Base-by-base conservation (phyloP, 2,329 filamentous ascomycete species). In the Nemania sp. region DNA sequence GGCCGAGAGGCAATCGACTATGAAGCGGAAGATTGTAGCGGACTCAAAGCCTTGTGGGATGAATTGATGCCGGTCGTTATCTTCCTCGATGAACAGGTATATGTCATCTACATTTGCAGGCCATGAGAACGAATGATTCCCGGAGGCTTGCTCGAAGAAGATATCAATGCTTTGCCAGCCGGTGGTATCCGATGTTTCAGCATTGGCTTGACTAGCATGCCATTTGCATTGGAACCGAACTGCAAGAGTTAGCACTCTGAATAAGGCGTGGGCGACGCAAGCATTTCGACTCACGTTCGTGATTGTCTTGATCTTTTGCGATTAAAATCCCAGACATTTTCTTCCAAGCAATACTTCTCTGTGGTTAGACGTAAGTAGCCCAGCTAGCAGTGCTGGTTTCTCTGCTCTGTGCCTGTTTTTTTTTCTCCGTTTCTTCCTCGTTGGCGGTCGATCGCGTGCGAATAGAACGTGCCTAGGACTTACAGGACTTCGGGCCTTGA, bases 141-240 rank as follows among this genome's bases (percentile, higher is more conserved):
- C 17, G n/a, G 49, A 39, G 25, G 25, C 7, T 29, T 29, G 25
- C 25, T 29, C 25, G 34, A 51, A 51, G 32, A 51, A 51, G 34
- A 51, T 40, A 40, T 51, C 49, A 40, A 51, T 17, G 13, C 10
- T 25, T 51, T 51, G 49, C 49, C 49, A 51, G 34, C 34, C n/a
- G 34, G 49, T 51, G 18, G n/a, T 25, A 29, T 51, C 49, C 17
- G 49, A 40, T 51, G 49, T 40, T 37, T 51, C 18, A n/a, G 49
- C 34, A 39, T 51, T 29, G 37, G 34, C 37, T 37, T 51, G 49
- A 25, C 34, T 12, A 51, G 49, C 37, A 4, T 15, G 18, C 48
- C 49, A 51, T 51, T 37, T 51, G 49, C 49, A 37, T 40, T 37
- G 34, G 37, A 51, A 51, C 49, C 49, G 49, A 51, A 51, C 49